phyloP scores from a whole-genome alignment of 2,329 filamentous ascomycete species.

The Helminthosporium solani region DNA sequence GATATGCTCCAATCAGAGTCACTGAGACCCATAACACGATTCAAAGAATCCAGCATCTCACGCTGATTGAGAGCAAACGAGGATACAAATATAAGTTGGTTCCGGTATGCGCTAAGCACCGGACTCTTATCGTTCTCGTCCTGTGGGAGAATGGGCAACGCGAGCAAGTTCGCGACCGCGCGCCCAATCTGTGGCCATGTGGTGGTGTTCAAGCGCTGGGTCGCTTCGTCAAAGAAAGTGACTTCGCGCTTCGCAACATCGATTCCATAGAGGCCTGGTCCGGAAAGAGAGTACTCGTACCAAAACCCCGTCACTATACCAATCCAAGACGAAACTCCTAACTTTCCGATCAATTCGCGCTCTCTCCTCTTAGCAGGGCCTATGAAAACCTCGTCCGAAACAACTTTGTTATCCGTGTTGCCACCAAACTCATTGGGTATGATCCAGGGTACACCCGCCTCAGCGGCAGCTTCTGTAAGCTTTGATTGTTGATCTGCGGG shows the following conservation, averaged over 20 bases:
- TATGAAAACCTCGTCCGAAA: not conserved
- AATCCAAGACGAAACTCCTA: conserved; percentile 25
- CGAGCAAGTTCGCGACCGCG: conserved; percentile 51
- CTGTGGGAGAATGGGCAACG: too few relatives aligned
- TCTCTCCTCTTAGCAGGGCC: conserved; percentile 7
- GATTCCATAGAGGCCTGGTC: conserved; percentile 36
- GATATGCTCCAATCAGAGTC: too few relatives aligned
- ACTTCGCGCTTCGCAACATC: conserved; percentile 36
- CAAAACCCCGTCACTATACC: conserved; percentile 28
- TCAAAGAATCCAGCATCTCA: too few relatives aligned
- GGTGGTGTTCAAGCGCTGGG: conserved; percentile 45
- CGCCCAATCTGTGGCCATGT: conserved; percentile 60
- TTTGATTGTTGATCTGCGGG: conserved; percentile 30
- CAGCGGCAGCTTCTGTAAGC: conserved; percentile 38
- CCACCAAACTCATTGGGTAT: conserved; percentile 43
- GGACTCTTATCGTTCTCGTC: too few relatives aligned
- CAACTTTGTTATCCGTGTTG: conserved; percentile 21
- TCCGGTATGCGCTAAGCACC: too few relatives aligned
- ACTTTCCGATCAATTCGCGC: conserved; percentile 12
- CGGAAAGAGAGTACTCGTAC: conserved; percentile 44
- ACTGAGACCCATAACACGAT: too few relatives aligned
- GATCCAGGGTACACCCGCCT: conserved; percentile 42
- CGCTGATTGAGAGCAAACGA: too few relatives aligned
- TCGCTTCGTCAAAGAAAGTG: conserved; percentile 32
- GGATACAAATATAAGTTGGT: too few relatives aligned